Evolutionary conservation across 129 eudicot species (phyloP).

Genomic region (Escallonia herrerae): DNA sequence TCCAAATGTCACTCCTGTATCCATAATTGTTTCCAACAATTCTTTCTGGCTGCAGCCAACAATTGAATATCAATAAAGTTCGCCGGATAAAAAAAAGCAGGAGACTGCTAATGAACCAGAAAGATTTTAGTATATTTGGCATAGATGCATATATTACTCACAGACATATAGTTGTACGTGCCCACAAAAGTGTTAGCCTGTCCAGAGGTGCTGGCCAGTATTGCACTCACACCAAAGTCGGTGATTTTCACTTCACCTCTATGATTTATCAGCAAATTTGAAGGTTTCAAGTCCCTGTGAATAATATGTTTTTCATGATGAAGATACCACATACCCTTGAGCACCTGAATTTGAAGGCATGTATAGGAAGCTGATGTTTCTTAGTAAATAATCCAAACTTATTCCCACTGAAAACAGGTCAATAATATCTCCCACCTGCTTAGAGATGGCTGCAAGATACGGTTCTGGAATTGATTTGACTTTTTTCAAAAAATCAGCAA

Average conservation of each 20-base stretch:
- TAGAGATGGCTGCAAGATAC: slow-evolving; percentile 86
- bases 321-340: slow-evolving; percentile 88
- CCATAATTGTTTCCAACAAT: slow-evolving; percentile 59
- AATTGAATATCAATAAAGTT: slow-evolving; percentile 2
- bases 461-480: slow-evolving; percentile 77
- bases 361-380: background rate
- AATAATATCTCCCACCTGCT: slow-evolving; percentile 47
- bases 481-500: slow-evolving; percentile 75
- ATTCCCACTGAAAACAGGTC: background rate
- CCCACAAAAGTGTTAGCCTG: slow-evolving; percentile 87
- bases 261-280: slow-evolving; percentile 88
- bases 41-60: slow-evolving; percentile 81
- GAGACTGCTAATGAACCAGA: background rate
- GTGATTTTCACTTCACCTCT: slow-evolving; percentile 96
- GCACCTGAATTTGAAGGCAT: slow-evolving; percentile 42
- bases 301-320: slow-evolving; percentile 94
- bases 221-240: slow-evolving; percentile 97
- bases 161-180: slow-evolving; percentile 96
- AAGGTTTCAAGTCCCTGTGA: slow-evolving; percentile 94
- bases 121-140: background rate
- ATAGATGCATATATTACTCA: slow-evolving; percentile 33
- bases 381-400: background rate
- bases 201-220: slow-evolving; percentile 86
- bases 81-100: background rate
- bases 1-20: slow-evolving; percentile 90